Conservation (phyloP, 768 basidiomycete genomes). For the Auricularia auricula-judae region DNA sequence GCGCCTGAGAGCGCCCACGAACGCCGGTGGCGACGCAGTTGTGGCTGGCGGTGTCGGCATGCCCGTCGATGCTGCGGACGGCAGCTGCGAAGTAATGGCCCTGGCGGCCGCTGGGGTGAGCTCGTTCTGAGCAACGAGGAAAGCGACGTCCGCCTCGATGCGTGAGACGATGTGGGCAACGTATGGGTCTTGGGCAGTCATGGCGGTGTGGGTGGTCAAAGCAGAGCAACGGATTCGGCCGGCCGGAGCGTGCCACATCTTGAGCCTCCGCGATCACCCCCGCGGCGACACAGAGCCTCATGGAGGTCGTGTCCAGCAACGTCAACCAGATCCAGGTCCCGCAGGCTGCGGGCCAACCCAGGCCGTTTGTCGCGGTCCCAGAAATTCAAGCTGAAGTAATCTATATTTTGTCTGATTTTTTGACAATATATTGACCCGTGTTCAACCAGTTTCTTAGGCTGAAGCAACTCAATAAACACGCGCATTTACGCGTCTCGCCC, state of each 20-base stretch:
- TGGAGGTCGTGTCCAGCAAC: not conserved
- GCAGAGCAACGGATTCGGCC: not conserved
- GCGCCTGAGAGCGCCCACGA: not conserved
- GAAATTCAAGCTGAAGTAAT: not conserved
- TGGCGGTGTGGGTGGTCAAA: not conserved
- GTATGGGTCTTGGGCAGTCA: slow-evolving; percentile 26
- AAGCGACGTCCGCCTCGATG: slow-evolving; percentile 44
- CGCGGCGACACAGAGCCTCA: not conserved
- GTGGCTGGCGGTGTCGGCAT: slow-evolving; percentile 36
- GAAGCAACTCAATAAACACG: slow-evolving; percentile 42
- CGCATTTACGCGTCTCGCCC: slow-evolving; percentile 52
- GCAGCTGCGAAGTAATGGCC: slow-evolving; percentile 37
- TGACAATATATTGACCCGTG: not conserved
- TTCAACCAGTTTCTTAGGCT: slow-evolving; percentile 26
- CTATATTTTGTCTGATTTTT: not conserved
- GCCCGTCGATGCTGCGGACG: slow-evolving; percentile 11
- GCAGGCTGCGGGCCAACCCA: not conserved
- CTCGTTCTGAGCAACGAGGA: slow-evolving; percentile 44
- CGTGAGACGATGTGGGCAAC: slow-evolving; percentile 50
- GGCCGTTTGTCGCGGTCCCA: not conserved
- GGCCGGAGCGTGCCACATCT: not conserved
- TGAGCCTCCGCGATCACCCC: no score
- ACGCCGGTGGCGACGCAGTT: not conserved
- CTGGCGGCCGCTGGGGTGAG: slow-evolving; percentile 39
- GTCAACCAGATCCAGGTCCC: not conserved